phyloP scores from a whole-genome alignment of 768 basidiomycete genomes.

The Collybia mongolica region DNA sequence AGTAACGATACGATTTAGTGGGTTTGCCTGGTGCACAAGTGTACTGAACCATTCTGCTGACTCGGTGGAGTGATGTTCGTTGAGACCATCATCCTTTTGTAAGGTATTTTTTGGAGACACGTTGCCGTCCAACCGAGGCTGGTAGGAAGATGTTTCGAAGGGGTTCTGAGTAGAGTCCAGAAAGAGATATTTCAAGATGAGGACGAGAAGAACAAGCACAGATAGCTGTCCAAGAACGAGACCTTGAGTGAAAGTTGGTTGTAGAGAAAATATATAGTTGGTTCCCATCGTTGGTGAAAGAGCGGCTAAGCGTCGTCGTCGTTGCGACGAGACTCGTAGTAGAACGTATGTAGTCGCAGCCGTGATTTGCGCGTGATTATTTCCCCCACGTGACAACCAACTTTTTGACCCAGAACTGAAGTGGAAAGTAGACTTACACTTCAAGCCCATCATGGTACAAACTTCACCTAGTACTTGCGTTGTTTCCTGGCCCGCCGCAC shows the following conservation, averaged over 20 bases:
- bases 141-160: slow-evolving; percentile 56
- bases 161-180: slow-evolving; percentile 72
- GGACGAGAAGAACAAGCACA: slow-evolving; percentile 68
- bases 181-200: slow-evolving; percentile 94
- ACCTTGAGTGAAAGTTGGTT: slow-evolving; percentile 94
- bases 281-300: slow-evolving; percentile 36
- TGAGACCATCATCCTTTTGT: slow-evolving; percentile 18
- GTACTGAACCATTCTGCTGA: slow-evolving; percentile 92
- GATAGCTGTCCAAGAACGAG: slow-evolving; percentile 91
- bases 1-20: not conserved
- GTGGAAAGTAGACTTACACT: too few relatives aligned
- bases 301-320: slow-evolving; percentile 1
- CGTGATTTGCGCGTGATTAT: too few relatives aligned
- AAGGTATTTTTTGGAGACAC: slow-evolving; percentile 37
- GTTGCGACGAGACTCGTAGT: not conserved
- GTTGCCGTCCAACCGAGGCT: slow-evolving; percentile 54
- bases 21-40: slow-evolving; percentile 72
- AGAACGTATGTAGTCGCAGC: too few relatives aligned
- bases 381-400: not conserved
- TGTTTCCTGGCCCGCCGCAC: slow-evolving; percentile 51
- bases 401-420: too few relatives aligned
- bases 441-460: not conserved
- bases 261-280: slow-evolving; percentile 69
- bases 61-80: slow-evolving; percentile 44
- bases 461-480: slow-evolving; percentile 12